Evolutionary conservation across 306 rosid species (phyloP).

Genomic region (Acacia crassicarpa): DNA sequence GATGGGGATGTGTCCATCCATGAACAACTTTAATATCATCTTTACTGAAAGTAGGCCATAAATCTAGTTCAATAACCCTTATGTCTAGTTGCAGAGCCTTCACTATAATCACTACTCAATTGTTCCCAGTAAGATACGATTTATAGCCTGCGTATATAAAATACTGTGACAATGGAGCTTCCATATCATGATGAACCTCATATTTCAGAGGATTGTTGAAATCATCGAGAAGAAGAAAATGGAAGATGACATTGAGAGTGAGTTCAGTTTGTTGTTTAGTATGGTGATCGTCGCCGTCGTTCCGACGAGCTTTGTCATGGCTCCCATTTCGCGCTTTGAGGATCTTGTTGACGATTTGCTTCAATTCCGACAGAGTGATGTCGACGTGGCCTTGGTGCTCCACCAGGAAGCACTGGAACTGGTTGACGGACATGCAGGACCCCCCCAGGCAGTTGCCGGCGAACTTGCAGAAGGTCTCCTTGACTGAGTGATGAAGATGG

Average conservation of each 20-base stretch:
- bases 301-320: neutral
- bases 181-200: conserved; percentile 93
- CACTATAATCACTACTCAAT: conserved; percentile 84
- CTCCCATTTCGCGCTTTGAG: conserved; percentile 31
- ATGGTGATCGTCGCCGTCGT: neutral
- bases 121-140: conserved; percentile 94
- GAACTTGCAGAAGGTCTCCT: conserved; percentile 49
- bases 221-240: conserved; percentile 53
- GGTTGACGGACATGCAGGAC: conserved; percentile 46
- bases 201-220: conserved; percentile 56
- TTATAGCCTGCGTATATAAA: conserved; percentile 95
- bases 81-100: conserved; percentile 73
- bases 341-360: conserved; percentile 42
- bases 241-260: conserved; percentile 58
- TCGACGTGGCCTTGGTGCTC: conserved; percentile 65
- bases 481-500: neutral
- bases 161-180: no score
- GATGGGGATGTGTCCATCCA: conserved; percentile 93
- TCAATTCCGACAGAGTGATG: conserved; percentile 39
- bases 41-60: conserved; percentile 80
- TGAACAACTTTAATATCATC: conserved; percentile 79
- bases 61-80: conserved; percentile 80
- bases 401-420: conserved; percentile 57
- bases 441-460: conserved; percentile 47
- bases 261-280: conserved; percentile 19